These are phyloP conservation scores for Stellera chamaejasme DNA, from an alignment of 345 rosid species.

Conservation along the genomic window DNA sequence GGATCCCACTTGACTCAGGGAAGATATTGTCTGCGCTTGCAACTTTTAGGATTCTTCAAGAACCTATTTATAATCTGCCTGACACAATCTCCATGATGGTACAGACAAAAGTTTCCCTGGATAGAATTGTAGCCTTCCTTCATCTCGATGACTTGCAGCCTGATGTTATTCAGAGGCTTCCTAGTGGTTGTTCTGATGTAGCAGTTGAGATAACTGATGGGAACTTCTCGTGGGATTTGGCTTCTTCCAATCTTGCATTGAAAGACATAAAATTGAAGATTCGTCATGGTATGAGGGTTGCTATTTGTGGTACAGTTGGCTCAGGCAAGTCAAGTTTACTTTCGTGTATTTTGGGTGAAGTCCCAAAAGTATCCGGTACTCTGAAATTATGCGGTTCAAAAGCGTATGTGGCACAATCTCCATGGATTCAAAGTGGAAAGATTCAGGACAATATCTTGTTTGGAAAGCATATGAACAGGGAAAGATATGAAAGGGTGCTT, in stretches of 20 bases:
- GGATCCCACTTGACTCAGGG: slow-evolving; percentile 45
- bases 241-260: slow-evolving; percentile 28
- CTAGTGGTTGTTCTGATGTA: slow-evolving; percentile 20
- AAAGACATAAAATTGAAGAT: slow-evolving; percentile 39
- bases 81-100: slow-evolving; percentile 44
- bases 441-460: slow-evolving; percentile 53
- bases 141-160: slow-evolving; percentile 44
- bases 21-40: slow-evolving; percentile 61
- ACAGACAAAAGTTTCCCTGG: slow-evolving; percentile 57
- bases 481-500: slow-evolving; percentile 36
- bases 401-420: slow-evolving; percentile 69
- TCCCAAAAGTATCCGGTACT: slow-evolving; percentile 47
- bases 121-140: slow-evolving; percentile 50
- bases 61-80: slow-evolving; percentile 43
- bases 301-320: slow-evolving; percentile 70
- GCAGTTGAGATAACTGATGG: slow-evolving; percentile 35
- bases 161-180: slow-evolving; percentile 22
- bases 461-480: slow-evolving; percentile 40
- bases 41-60: slow-evolving; percentile 39
- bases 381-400: slow-evolving; percentile 43
- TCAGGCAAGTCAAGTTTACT: slow-evolving; percentile 70
- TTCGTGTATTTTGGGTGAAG: slow-evolving; percentile 58
- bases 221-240: slow-evolving; percentile 48
- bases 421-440: slow-evolving; percentile 84
- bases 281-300: slow-evolving; percentile 44